These are phyloP conservation scores for Zea mays DNA, from an alignment of 176 grass and related monocot genomes.

Conservation along the genomic window Zm-B73-REFERENCE-NAM-5.0 NC_050101.1:134126501-134127000, in stretches of 20 bases:
- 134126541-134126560: conserved; percentile 93
- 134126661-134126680: conserved; percentile 59
- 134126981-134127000: conserved; percentile 74
- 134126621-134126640: conserved; percentile 56
- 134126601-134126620: conserved; percentile 76
- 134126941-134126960: conserved; percentile 87
- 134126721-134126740: conserved; percentile 58
- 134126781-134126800: conserved; percentile 67
- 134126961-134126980: conserved; percentile 61
- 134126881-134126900: conserved; percentile 66
- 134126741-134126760: conserved; percentile 96
- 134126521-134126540: conserved; percentile 69
- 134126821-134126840: conserved; percentile 51
- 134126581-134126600: conserved; percentile 84
- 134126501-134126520: conserved; percentile 98
- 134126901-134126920: conserved; percentile 68
- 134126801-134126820: conserved; percentile 51
- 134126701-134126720: conserved; percentile 3
- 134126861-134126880: conserved; percentile 73
- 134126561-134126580: conserved; percentile 73
- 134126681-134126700: conserved; percentile 33
- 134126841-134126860: conserved; percentile 60
- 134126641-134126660: conserved; percentile 53
- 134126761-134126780: conserved; percentile 68
- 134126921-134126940: conserved; percentile 65